Evolutionary conservation across 768 basidiomycete genomes (phyloP).

Genomic region (Kwoniella sp.): DNA sequence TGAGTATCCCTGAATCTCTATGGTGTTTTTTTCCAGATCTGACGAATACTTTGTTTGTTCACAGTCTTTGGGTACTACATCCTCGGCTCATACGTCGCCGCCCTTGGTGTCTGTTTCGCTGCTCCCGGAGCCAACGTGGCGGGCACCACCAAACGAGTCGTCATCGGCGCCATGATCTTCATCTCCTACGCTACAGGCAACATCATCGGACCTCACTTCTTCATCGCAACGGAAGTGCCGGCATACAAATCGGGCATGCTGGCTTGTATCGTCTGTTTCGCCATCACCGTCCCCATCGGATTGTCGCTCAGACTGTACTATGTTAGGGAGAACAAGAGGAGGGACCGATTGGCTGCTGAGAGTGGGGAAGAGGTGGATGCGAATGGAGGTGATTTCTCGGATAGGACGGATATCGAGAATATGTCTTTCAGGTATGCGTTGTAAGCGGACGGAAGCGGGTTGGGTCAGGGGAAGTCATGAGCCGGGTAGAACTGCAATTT

Average conservation of each 20-base stretch:
- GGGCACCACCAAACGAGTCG: slow-evolving; percentile 41
- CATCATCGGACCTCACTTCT: slow-evolving; percentile 39
- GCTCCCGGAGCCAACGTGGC: slow-evolving; percentile 40
- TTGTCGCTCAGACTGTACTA: slow-evolving; percentile 27
- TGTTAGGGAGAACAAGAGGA: slow-evolving; percentile 21
- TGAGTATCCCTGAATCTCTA: slow-evolving; percentile 7
- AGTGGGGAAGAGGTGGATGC: slow-evolving; percentile 13
- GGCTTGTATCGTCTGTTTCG: slow-evolving; percentile 31
- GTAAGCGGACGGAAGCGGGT: background rate
- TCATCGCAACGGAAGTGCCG: slow-evolving; percentile 35
- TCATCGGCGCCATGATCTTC: slow-evolving; percentile 37
- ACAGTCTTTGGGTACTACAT: slow-evolving; percentile 41
- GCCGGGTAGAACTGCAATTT: background rate
- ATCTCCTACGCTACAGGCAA: slow-evolving; percentile 39
- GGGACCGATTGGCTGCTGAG: slow-evolving; percentile 18
- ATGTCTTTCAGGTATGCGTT: slow-evolving; percentile 28
- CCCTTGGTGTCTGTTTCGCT: slow-evolving; percentile 38
- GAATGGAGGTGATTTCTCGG: slow-evolving; percentile 19
- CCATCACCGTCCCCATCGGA: slow-evolving; percentile 25
- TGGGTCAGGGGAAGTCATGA: no score
- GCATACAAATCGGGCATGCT: slow-evolving; percentile 38
- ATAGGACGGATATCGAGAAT: slow-evolving; percentile 28
- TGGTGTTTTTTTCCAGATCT: background rate
- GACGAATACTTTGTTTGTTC: background rate
- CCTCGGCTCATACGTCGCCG: slow-evolving; percentile 37